Conservation (phyloP, 1,284 basidiomycete species). For the Tilletia setariae region DNA sequence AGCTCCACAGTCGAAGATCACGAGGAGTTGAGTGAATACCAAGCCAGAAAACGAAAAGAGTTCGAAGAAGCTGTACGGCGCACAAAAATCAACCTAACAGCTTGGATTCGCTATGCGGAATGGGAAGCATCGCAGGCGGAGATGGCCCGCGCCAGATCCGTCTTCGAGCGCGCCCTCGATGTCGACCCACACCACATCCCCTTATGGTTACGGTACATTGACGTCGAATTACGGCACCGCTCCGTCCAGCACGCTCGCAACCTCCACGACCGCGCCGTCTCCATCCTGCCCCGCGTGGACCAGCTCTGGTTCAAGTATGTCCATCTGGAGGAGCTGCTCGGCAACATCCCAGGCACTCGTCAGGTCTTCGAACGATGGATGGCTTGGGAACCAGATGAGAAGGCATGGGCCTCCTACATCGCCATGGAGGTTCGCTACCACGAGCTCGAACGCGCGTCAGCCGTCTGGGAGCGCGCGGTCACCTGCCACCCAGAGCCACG, state of each 20-base stretch:
- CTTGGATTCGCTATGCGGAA: conserved; percentile 65
- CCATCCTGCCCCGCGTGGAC: conserved; percentile 89
- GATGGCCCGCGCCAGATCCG: conserved; percentile 66
- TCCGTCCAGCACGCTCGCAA: conserved; percentile 97
- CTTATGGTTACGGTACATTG: conserved; percentile 93
- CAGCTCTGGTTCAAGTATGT: conserved; percentile 92
- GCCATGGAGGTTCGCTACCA: conserved; percentile 88
- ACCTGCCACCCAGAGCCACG: conserved; percentile 87
- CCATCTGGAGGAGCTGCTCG: conserved; percentile 92
- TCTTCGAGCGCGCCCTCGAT: conserved; percentile 94
- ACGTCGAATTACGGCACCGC: conserved; percentile 94
- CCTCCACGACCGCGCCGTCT: conserved; percentile 92
- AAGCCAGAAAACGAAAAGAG: conserved; percentile 88
- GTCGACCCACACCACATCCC: conserved; percentile 84
- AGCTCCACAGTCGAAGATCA: conserved; percentile 75
- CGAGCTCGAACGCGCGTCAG: conserved; percentile 84
- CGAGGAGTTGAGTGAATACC: conserved; percentile 94
- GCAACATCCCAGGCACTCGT: conserved; percentile 89
- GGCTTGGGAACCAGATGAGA: conserved; percentile 99
- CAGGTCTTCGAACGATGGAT: conserved; percentile 99
- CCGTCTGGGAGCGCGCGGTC: conserved; percentile 92
- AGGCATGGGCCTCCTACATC: conserved; percentile 99
- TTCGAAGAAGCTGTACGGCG: conserved; percentile 92
- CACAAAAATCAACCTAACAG: conserved; percentile 77
- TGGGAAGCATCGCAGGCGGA: conserved; percentile 94